These are phyloP conservation scores for Xylaria curta DNA, from an alignment of 495 filamentous ascomycete species.

Conservation along the genomic window DNA sequence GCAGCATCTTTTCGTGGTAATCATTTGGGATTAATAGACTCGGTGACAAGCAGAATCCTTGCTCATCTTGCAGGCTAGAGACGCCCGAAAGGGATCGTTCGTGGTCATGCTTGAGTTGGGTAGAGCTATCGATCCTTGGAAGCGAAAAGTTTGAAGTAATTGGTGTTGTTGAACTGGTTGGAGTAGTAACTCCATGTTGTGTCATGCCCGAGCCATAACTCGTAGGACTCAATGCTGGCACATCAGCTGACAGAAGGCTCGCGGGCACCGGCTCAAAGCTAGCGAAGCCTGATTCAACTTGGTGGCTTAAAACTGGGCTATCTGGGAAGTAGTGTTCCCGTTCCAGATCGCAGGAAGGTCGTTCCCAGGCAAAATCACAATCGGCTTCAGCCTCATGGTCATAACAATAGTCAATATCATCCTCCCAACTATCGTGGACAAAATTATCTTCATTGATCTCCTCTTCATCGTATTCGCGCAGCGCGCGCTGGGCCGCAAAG, in stretches of 20 bases:
- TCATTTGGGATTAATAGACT: slow-evolving; percentile 60
- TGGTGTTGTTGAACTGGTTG: slow-evolving; percentile 39
- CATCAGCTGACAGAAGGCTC: slow-evolving; percentile 47
- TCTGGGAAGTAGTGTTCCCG: slow-evolving; percentile 39
- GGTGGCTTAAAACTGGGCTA: slow-evolving; percentile 33
- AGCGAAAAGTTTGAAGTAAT: slow-evolving; percentile 53
- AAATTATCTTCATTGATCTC: slow-evolving; percentile 49
- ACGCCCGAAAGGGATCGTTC: slow-evolving; percentile 50
- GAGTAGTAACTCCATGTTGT: slow-evolving; percentile 49
- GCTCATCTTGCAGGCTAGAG: slow-evolving; percentile 60
- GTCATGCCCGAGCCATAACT: slow-evolving; percentile 48
- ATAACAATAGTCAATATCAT: slow-evolving; percentile 94
- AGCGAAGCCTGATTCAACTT: slow-evolving; percentile 34
- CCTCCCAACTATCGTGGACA: slow-evolving; percentile 75
- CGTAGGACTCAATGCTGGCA: slow-evolving; percentile 54
- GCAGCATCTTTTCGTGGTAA: slow-evolving; percentile 54
- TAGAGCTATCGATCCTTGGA: slow-evolving; percentile 40
- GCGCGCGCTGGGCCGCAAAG: slow-evolving; percentile 42
- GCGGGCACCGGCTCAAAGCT: slow-evolving; percentile 40
- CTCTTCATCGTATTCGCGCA: slow-evolving; percentile 39
- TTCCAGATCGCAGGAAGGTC: slow-evolving; percentile 53
- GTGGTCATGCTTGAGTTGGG: slow-evolving; percentile 36
- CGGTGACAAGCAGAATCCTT: slow-evolving; percentile 61
- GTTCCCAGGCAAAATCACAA: slow-evolving; percentile 88
- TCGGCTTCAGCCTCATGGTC: slow-evolving; percentile 88